phyloP scores from a whole-genome alignment of 352 stramenopile genomes.

The Phytophthora multivora region DNA sequence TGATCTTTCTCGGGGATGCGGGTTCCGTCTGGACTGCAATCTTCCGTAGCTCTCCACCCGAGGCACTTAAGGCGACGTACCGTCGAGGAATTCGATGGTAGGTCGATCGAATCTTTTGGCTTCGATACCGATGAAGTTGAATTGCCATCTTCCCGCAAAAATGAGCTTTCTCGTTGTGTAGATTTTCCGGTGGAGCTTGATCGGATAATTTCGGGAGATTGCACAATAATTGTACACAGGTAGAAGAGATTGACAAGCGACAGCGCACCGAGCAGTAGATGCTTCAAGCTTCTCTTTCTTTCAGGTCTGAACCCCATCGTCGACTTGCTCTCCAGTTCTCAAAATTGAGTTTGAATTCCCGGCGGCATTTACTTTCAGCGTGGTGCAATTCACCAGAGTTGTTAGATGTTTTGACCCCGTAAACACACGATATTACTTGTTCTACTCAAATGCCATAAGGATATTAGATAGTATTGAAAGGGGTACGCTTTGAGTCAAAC shows the following conservation, averaged over 20 bases:
- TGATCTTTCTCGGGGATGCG: constrained; percentile 47
- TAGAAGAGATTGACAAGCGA: constrained; percentile 10
- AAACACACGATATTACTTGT: not conserved
- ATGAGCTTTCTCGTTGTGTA: not conserved
- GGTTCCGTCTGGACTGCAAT: constrained; percentile 45
- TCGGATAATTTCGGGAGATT: constrained; percentile 7
- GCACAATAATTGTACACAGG: constrained; percentile 5
- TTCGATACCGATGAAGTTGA: not conserved
- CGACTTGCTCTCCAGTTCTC: not conserved
- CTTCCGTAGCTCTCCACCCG: constrained; percentile 55
- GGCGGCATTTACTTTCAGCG: not conserved
- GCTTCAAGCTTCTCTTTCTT: constrained; percentile 3
- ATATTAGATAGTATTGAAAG: not conserved
- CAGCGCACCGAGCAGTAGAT: constrained; percentile 7
- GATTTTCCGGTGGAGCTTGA: not conserved
- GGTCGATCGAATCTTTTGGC: not conserved
- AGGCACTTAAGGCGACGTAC: constrained; percentile 45
- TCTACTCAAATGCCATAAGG: not conserved
- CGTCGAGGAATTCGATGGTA: not conserved
- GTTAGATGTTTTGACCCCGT: not conserved
- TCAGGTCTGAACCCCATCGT: not conserved
- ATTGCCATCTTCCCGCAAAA: not conserved
- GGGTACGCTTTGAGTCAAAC: not conserved
- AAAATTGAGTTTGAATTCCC: not conserved
- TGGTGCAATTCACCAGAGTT: not conserved